Base-by-base conservation (phyloP, 1,284 basidiomycete genomes). In the Ustilago xerochloae region DNA sequence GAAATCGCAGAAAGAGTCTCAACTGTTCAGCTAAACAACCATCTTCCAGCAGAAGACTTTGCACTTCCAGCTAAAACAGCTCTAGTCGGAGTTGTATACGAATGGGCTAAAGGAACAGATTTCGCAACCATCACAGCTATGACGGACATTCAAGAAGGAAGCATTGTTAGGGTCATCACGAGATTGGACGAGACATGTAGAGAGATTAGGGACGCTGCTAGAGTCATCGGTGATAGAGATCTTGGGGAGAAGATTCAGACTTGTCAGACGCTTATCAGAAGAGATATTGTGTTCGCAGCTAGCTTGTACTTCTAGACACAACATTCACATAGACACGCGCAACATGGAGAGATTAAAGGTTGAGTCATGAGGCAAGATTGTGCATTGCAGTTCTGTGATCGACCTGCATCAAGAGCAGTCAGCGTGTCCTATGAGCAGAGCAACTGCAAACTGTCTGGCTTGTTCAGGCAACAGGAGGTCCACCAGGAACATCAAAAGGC, bases 21-120 rank as follows among this genome's bases (percentile, higher is more conserved):
- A 38, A 86, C 89, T 12, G 89, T 93, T 18, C 94, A 98, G 82
- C 89, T 93, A 73, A 84, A 86, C 28, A 89, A 93, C 82, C 78
- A 83, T 43, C 74, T 86, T 22, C 91, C 91, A 3, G 50, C 61
- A 18, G 78, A 82, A 43, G 81, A 83, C 50, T 82, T 78, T 18
- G 50, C 69, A 7, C 57, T 46, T 3, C 51, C 63, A 2, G 58
- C 76, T 49, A 76, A 81, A 63, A 75, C 62, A 6, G 96, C 96
- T 2, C 87, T 99, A 26, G 90, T 93, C 12, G 93, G 97, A 81
- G 95, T 97, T 0, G 96, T 98, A 8, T 97, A 98, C 84, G 94
- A 98, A 85, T 99, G 97, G 97, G 95, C 97, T 0, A 92, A 92
- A 82, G 97, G 97, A 57, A 97, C 95, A 91, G 95, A 95, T 0